phyloP scores from a whole-genome alignment of 176 grass and related monocot genomes.

The Pontederia paniculata region DNA sequence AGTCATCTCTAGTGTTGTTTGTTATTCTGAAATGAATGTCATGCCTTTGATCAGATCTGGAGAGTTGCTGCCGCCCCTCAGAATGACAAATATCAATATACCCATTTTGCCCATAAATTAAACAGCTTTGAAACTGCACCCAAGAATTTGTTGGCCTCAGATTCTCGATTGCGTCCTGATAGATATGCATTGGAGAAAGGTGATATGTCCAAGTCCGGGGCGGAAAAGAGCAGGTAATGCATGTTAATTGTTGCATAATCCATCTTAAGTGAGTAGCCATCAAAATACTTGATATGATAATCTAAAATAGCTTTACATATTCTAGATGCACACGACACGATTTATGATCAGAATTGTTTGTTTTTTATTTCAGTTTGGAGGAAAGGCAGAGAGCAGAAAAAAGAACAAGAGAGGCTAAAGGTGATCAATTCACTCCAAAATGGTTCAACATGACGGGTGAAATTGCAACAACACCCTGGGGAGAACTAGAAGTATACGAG shows the following conservation, averaged over 20 bases:
- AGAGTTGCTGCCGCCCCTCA: conserved; percentile 48
- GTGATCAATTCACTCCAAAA: conserved; percentile 55
- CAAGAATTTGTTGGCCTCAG: conserved; percentile 75
- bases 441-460: conserved; percentile 68
- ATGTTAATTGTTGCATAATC: neutral
- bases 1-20: neutral
- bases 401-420: conserved; percentile 55
- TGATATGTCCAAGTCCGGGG: conserved; percentile 76
- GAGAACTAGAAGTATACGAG: conserved; percentile 75
- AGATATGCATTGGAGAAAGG: conserved; percentile 83
- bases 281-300: neutral
- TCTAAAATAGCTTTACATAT: too few relatives aligned
- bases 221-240: conserved; percentile 68
- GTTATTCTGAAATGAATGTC: neutral
- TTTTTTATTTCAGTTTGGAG: conserved; percentile 49
- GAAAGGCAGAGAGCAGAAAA: conserved; percentile 75
- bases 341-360: neutral
- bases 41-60: conserved; percentile 45
- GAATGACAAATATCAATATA: conserved; percentile 76
- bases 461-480: conserved; percentile 61
- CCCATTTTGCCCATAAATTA: conserved; percentile 78
- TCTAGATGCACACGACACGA: neutral
- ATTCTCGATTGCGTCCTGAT: conserved; percentile 77
- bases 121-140: conserved; percentile 84
- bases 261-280: neutral